Evolutionary conservation across 805 yeast genomes (phyloP), one percentile per base, ranked within the genome.

Genomic region (Candida chauliodis): DNA sequence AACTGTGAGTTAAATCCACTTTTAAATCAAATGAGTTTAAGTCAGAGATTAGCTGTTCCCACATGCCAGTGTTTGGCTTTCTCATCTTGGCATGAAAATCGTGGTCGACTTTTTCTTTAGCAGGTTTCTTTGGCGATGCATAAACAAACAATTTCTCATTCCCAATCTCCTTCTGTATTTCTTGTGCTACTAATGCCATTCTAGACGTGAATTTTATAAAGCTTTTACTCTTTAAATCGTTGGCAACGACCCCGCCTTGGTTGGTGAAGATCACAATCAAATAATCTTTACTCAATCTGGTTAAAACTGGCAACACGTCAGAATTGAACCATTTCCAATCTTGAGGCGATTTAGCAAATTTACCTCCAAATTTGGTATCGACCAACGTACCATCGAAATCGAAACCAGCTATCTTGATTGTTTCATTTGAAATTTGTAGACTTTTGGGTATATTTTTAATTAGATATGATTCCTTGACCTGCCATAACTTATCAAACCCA

Each of bases 301-400:
- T 43, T 39, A 10, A 38, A 28, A 16, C 32, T n/a, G 30, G 8
- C 16, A 8, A 5, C 4, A 33, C 36, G 3, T 24, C 11, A 7
- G 21, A 8, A 5, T 27, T 37, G 51, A 49, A 69, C 60, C 81
- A 71, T 50, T 67, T 64, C 98, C 98, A 91, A 57, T 91, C 98
- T 3, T 57, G 44, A 1, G 84, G 73, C 6, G 75, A 63, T 17
- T 70, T 59, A 0, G 88, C 71, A 52, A 81, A 87, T 33, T 66
- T 72, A 13, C 52, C 33, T 1, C 86, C 87, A 0, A 85, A 72
- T 52, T 76, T 81, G 0, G 96, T 80, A 11, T 55, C 54, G 0
- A 87, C 76, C 6, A 91, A 48, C 0, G 98, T 91, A 7, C 78
- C 82, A 63, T 91, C 99, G 36, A 91, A 65, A 57, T 91, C 98